These are phyloP conservation scores for Penicillium sp. DNA, from an alignment of 2,329 filamentous ascomycete genomes.

Conservation along the genomic window DNA sequence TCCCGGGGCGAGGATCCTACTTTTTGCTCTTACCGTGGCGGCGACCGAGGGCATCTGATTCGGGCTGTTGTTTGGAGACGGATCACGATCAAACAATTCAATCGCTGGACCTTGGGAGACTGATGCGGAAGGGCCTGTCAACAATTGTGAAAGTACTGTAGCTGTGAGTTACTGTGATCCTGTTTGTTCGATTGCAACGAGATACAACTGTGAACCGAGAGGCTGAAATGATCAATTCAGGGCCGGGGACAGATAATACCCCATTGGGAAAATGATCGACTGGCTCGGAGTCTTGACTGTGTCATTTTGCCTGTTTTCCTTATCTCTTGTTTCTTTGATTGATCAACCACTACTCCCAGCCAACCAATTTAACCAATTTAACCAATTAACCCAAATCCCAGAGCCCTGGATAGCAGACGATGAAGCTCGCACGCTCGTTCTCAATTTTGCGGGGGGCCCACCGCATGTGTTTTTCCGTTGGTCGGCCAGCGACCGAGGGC, in stretches of 20 bases:
- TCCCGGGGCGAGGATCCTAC: background rate
- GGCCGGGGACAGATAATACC: conserved; percentile 1
- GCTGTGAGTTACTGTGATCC: no score
- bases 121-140: no score
- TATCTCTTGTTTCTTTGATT: background rate
- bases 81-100: background rate
- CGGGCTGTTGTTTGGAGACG: background rate
- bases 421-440: background rate
- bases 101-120: background rate
- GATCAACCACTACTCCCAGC: background rate
- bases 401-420: background rate
- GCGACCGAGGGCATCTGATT: background rate
- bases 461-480: conserved; percentile 14
- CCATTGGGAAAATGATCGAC: background rate
- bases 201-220: background rate
- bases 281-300: background rate
- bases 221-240: background rate
- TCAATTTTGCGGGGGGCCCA: conserved; percentile 6
- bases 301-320: background rate
- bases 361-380: no score
- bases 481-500: conserved; percentile 14
- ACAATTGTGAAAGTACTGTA: no score
- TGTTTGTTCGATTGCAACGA: no score
- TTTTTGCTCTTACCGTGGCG: background rate
- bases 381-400: background rate